Base-by-base conservation (phyloP, 345 rosid species). In the Lepidium africanum region DNA sequence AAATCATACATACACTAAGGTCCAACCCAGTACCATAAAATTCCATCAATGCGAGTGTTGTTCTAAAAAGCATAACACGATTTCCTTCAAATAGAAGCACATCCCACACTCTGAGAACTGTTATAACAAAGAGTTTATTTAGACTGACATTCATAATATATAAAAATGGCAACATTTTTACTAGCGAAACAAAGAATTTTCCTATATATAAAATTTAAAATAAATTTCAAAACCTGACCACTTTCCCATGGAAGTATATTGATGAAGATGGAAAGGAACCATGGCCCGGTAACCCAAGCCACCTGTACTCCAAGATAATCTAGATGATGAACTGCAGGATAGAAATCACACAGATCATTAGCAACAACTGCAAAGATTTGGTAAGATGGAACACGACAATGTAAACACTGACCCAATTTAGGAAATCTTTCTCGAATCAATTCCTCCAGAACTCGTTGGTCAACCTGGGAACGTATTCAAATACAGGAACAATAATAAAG, bases 211-310 rank as follows among this genome's bases (percentile, higher is more conserved):
- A 52, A 23, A 10, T 77, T 48, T 63, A 2, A 33, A 9, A 70
- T 54, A 38, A 67, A 55, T 42, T 10, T 62, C 73, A 83, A 82
- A 89, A 86, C 92, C 96, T 91, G 84, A 94, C 99, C 99, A 83
- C 97, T 94, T 94, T 94, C 99, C 97, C 99, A 94, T 35, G 99
- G 99, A 78, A 94, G 96, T 93, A 94, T 89, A 79, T 94, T 94
- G 89, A 91, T 91, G 74, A 94, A 94, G 75, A 94, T 94, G 81
- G 97, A 84, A 61, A 94, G 95, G 81, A 94, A 94, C 99, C 99
- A 94, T 55, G 99, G 97, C 59, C 89, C 97, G 46, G 91, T 81
- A 74, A 89, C 96, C 87, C 99, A 94, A 41, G 96, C 96, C 78
- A 94, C 87, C 55, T 91, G 96, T 78, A 94, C 97, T 72, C 97